Conservation (phyloP, 148 eudicot genomes). For the Chenopodium album region DNA sequence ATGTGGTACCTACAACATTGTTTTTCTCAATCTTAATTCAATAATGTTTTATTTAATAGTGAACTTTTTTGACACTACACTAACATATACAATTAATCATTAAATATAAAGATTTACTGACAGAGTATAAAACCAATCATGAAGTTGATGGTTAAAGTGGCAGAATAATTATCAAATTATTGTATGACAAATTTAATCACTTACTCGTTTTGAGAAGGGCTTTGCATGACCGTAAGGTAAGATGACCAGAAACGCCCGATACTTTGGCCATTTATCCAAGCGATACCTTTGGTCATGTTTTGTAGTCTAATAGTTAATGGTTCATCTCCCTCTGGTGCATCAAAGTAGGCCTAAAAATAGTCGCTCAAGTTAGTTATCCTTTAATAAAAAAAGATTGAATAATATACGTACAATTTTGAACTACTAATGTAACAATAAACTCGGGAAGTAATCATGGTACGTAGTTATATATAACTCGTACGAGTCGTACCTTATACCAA, state of each 20-base stretch:
- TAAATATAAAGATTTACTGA: too few species aligned
- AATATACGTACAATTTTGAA: too few species aligned
- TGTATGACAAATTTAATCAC: constrained; percentile 3
- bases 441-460: too few species aligned
- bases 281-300: constrained; percentile 72
- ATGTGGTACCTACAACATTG: constrained; percentile 63
- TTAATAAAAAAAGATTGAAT: not conserved
- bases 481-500: constrained; percentile 75
- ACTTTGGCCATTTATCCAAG: constrained; percentile 73
- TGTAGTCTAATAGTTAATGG: constrained; percentile 62
- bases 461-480: too few species aligned
- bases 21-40: not conserved
- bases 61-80: too few species aligned
- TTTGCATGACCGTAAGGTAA: constrained; percentile 44
- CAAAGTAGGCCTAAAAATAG: constrained; percentile 57
- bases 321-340: constrained; percentile 67
- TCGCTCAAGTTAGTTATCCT: not conserved
- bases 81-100: too few species aligned
- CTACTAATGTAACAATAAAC: too few species aligned
- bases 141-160: too few species aligned
- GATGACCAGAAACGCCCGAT: constrained; percentile 83
- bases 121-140: too few species aligned
- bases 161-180: too few species aligned
- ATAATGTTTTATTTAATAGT: too few species aligned
- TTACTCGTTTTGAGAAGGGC: constrained; percentile 81